Base-by-base conservation (phyloP, 2,329 filamentous ascomycete species). In the Cordyceps tenuipes region DNA sequence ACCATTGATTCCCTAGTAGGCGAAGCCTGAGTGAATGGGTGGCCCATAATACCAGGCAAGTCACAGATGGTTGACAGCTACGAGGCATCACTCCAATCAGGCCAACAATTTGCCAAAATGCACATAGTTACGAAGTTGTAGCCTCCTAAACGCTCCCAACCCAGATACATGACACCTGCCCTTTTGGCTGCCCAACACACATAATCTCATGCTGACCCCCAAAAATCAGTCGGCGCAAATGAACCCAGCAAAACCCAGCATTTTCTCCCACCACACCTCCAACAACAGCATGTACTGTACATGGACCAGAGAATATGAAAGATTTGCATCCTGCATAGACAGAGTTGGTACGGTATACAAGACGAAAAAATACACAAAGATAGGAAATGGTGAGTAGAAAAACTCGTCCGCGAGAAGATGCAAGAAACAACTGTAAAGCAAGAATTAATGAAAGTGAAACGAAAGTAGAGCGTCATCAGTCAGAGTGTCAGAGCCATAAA, bases 401-500 rank as follows among this genome's bases (percentile, higher is more conserved):
- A 50, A 55, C 34, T 46, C 43, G 23, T 55, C 39, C 23, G 48
- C 5, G 26, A 57, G 29, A 46, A n/a, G 51, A 15, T 23, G 31
- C 23, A 15, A 47, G 21, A 21, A 26, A 59, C 17, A 49, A 52
- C 9, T 41, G 34, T 17, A 43, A 50, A 44, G 57, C 53, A 53
- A 57, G 31, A 47, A 31, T 39, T 23, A 52, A 56, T 29, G 31
- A 46, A 36, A 44, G 17, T 21, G 31, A 57, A 58, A 47, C 12
- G 39, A 39, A 39, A 57, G 52, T 21, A 52, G 23, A 36, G 47
- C 46, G 31, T 57, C 31, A 49, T 56, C 49, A 50, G 36, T 44
- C 59, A 52, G 31, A 61, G 8, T 46, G 19, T 39, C 46, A 58
- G 39, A 51, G 21, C 72, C 75, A 17, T 72, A 79, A 83, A 83